Percentiles rank a stretch among this genome's conserved stretches.
phyloP scores from a whole-genome alignment of 495 filamentous ascomycete genomes.

The Extremus antarcticus region DNA sequence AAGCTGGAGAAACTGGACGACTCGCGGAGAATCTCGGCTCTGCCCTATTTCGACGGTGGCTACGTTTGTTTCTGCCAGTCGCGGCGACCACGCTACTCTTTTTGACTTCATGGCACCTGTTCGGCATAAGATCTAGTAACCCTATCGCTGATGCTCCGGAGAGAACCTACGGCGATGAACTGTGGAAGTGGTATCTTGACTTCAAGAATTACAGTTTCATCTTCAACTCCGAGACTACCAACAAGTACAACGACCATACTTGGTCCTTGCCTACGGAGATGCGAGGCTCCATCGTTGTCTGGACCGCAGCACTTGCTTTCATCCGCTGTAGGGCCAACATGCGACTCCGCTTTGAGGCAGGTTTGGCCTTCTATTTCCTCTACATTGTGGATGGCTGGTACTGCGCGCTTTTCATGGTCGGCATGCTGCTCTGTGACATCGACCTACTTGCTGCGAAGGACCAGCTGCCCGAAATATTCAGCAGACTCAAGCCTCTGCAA shows the following conservation, averaged over 20 bases:
- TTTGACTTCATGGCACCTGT: slow-evolving; percentile 40
- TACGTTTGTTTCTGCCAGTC: slow-evolving; percentile 36
- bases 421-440: slow-evolving; percentile 41
- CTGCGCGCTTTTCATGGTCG: slow-evolving; percentile 35
- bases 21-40: slow-evolving; percentile 32
- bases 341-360: slow-evolving; percentile 3
- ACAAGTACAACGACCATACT: slow-evolving; percentile 32
- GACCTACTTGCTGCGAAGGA: slow-evolving; percentile 34
- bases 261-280: slow-evolving; percentile 21
- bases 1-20: slow-evolving; percentile 31
- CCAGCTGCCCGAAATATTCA: slow-evolving; percentile 33
- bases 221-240: slow-evolving; percentile 40
- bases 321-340: slow-evolving; percentile 8
- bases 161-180: slow-evolving; percentile 33
- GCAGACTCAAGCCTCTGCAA: slow-evolving; percentile 30
- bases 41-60: slow-evolving; percentile 38
- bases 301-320: slow-evolving; percentile 7
- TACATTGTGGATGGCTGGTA: slow-evolving; percentile 40
- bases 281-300: slow-evolving; percentile 18
- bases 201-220: slow-evolving; percentile 51
- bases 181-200: slow-evolving; percentile 46
- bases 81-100: slow-evolving; percentile 40
- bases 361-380: slow-evolving; percentile 33
- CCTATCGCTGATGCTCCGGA: slow-evolving; percentile 21
- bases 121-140: slow-evolving; percentile 32